phyloP scores from a whole-genome alignment of 2,329 filamentous ascomycete genomes.

The Fusarium avenaceum region DNA sequence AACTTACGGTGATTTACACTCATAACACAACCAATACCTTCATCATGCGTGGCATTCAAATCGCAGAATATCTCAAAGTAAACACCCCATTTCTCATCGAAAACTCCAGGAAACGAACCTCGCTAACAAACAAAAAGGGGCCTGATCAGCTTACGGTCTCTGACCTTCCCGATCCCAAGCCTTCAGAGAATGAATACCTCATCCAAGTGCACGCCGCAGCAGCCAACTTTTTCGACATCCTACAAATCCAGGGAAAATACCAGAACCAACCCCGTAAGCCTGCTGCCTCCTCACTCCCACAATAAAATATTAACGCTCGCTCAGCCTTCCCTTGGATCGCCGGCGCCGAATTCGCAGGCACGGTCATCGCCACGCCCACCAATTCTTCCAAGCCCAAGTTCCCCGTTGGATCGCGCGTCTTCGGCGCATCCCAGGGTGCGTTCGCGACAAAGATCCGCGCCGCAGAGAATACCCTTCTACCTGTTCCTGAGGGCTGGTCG shows the following conservation, averaged over 20 bases:
- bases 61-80: slow-evolving; percentile 82
- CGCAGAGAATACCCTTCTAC: slow-evolving; percentile 75
- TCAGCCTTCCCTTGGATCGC: slow-evolving; percentile 85
- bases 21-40: neutral
- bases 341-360: slow-evolving; percentile 88
- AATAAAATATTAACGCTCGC: neutral
- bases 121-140: slow-evolving; percentile 63
- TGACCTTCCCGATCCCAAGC: slow-evolving; percentile 79
- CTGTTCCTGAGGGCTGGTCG: slow-evolving; percentile 84
- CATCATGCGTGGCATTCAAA: slow-evolving; percentile 81
- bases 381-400: slow-evolving; percentile 68
- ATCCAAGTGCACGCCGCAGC: slow-evolving; percentile 89
- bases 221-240: slow-evolving; percentile 96
- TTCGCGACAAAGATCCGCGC: slow-evolving; percentile 84
- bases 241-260: slow-evolving; percentile 96
- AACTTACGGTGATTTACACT: neutral
- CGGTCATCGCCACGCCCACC: slow-evolving; percentile 76
- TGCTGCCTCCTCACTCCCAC: neutral
- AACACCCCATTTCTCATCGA: slow-evolving; percentile 3
- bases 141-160: slow-evolving; percentile 83
- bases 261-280: slow-evolving; percentile 82
- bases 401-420: slow-evolving; percentile 84
- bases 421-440: slow-evolving; percentile 87
- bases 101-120: neutral
- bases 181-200: slow-evolving; percentile 81